Base-by-base conservation (phyloP, 2,329 filamentous ascomycete species). In the Mycocentrospora acerina region DNA sequence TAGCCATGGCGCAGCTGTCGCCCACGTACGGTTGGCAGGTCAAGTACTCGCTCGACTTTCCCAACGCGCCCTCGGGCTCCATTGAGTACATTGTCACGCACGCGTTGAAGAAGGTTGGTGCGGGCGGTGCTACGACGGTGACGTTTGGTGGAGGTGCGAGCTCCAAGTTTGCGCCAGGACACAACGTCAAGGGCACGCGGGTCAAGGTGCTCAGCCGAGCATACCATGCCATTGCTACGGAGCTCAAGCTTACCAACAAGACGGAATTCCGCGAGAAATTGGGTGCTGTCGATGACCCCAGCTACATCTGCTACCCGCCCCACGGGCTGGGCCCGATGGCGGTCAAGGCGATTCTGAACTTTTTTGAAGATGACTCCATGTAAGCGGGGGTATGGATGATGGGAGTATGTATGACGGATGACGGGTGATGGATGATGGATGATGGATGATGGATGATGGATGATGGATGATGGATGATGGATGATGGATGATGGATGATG, bases 41-140 rank as follows among this genome's bases (percentile, higher is more conserved):
- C 63, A 96, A 96, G 73, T 95, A 93, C 75, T 87, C 86, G n/a
- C 81, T 96, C 37, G 89, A 96, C 68, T 95, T 96, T 76, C 90
- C 90, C 0, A 82, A 81, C 17, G 81, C 90, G 1, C 86, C 90
- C n/a, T 88, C 82, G 29, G 90, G 90, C 31, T 85, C 87, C 24
- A 95, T 95, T 48, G 90, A 96, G 71, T 79, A 85, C 27, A 79
- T 93, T 27, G 86, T 94, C 55, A 81, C 86, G 25, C 79, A 85
- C 60, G 81, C 85, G 1, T 76, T 94, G 44, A 80, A 81, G 58
- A 72, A 74, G 10, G 76, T 81, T 9, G 76, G 77, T 2, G 73
- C 76, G 7, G 67, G 71, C 0, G 85, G 85, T 17, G 75, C 81
- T 32, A 78, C 76, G 37, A 78, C 74, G 15, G 85, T 95, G 31